Evolutionary conservation across 352 stramenopile species (phyloP).

Genomic region (Phytophthora lateralis): DNA sequence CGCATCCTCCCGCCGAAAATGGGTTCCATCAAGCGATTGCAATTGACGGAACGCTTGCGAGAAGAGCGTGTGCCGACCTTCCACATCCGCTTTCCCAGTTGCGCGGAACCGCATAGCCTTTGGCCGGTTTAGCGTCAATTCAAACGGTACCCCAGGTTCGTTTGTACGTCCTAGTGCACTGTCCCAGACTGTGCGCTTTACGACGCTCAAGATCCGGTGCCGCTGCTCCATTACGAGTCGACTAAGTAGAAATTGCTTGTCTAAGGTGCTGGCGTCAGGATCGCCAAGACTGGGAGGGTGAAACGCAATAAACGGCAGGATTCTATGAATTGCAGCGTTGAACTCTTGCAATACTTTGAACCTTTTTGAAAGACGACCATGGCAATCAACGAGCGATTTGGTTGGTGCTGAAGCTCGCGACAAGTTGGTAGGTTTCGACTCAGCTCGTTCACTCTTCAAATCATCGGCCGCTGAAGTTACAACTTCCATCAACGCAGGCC

Average conservation of each 20-base stretch:
- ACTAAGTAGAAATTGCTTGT: conserved; percentile 33
- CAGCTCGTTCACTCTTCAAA: conserved; percentile 6
- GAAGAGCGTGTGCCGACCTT: conserved; percentile 78
- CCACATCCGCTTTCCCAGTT: conserved; percentile 55
- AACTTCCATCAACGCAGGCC: conserved; percentile 72
- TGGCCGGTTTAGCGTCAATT: conserved; percentile 81
- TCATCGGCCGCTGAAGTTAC: conserved; percentile 34
- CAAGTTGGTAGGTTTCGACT: conserved; percentile 5
- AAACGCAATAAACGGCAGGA: conserved; percentile 65
- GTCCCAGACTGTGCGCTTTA: conserved; percentile 81
- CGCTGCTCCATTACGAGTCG: conserved; percentile 52
- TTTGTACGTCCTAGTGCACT: conserved; percentile 65
- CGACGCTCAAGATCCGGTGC: conserved; percentile 68
- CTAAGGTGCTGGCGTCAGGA: background rate
- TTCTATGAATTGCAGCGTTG: conserved; percentile 59
- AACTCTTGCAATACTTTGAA: conserved; percentile 83
- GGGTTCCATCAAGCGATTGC: conserved; percentile 57
- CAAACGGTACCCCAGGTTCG: conserved; percentile 42
- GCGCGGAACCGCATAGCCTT: conserved; percentile 84
- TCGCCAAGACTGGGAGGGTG: conserved; percentile 17
- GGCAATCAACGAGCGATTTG: conserved; percentile 17
- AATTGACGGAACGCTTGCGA: conserved; percentile 87
- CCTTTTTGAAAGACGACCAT: conserved; percentile 57
- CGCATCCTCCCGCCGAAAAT: conserved; percentile 69
- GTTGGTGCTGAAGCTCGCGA: background rate